Evolutionary conservation across 495 filamentous ascomycete genomes (phyloP).

Genomic region (Tuber brumale): DNA sequence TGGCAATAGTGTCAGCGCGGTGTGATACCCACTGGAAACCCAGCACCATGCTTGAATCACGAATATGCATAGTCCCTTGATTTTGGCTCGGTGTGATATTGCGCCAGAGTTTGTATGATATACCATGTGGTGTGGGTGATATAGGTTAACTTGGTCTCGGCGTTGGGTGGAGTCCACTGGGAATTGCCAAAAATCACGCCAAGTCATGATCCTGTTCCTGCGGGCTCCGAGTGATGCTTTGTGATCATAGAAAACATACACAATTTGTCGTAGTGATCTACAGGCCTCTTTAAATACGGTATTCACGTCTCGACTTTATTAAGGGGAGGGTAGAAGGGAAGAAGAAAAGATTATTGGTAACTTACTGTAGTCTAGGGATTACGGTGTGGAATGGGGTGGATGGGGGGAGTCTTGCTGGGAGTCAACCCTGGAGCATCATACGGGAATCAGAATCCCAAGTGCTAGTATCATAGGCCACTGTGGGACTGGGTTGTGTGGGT

Average conservation of each 20-base stretch:
- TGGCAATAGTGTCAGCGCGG: background rate
- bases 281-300: background rate
- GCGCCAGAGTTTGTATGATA: background rate
- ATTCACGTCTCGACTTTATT: background rate
- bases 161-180: background rate
- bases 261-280: background rate
- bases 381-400: background rate
- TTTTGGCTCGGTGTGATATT: background rate
- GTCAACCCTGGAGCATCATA: slow-evolving; percentile 9
- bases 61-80: background rate
- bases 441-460: slow-evolving; percentile 12
- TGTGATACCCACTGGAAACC: background rate
- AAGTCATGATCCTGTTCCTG: background rate
- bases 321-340: background rate
- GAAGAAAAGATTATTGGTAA: background rate
- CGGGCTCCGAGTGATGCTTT: background rate
- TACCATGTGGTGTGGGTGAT: background rate
- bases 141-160: background rate
- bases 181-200: background rate
- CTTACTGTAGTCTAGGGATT: background rate
- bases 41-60: background rate
- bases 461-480: slow-evolving; percentile 19
- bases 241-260: background rate
- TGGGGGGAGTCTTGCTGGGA: slow-evolving; percentile 12
- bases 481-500: background rate